Percentiles rank a stretch among this genome's conserved stretches.
Evolutionary conservation across 768 basidiomycete species (phyloP).

Genomic region (Serendipita sp.): DNA sequence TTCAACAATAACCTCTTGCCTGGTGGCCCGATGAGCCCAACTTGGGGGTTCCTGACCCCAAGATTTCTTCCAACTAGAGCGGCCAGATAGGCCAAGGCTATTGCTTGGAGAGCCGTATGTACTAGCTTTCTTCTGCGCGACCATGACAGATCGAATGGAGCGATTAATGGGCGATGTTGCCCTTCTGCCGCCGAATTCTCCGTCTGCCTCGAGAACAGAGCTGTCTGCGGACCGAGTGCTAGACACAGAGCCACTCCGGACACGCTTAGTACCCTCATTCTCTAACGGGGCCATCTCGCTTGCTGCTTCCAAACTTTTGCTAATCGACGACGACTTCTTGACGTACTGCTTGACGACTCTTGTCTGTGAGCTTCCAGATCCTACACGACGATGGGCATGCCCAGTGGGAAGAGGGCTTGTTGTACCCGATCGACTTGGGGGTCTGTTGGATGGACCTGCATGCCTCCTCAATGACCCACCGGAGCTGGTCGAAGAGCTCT

Average conservation of each 20-base stretch:
- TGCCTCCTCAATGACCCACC: not conserved
- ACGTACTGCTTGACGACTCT: conserved; percentile 1
- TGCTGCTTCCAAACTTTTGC: not conserved
- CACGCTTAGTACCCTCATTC: not conserved
- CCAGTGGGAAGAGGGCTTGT: not conserved
- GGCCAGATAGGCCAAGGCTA: conserved; percentile 30
- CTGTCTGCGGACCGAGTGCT: not conserved
- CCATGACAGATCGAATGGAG: conserved; percentile 44
- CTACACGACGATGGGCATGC: not conserved
- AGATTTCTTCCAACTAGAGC: conserved; percentile 76
- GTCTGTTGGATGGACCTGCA: not conserved
- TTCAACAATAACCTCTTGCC: conserved; percentile 47
- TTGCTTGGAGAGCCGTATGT: conserved; percentile 30
- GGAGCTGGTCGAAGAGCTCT: conserved; percentile 3
- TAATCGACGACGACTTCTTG: not conserved
- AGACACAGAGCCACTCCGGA: not conserved
- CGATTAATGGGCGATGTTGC: conserved; percentile 13
- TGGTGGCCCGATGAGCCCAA: conserved; percentile 48
- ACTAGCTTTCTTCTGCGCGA: conserved; percentile 68
- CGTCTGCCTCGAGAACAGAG: not conserved
- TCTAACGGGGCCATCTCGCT: no score
- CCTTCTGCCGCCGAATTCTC: not conserved
- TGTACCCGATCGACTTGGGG: not conserved
- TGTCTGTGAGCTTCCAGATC: conserved; percentile 1
- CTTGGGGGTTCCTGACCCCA: conserved; percentile 82